These are phyloP conservation scores for Brassica rapa DNA, from an alignment of 345 rosid species.

Conservation along the genomic window DNA sequence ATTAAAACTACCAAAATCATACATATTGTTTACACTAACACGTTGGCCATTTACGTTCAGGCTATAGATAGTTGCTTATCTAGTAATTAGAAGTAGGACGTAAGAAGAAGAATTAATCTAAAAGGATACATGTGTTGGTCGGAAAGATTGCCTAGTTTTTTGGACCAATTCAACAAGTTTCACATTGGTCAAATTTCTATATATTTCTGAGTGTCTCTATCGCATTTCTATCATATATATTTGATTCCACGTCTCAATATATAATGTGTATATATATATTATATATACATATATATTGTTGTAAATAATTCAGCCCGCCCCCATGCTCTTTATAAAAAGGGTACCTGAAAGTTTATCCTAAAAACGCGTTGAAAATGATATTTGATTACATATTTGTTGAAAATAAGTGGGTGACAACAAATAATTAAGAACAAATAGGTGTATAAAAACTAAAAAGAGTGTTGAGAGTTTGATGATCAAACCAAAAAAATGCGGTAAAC, in stretches of 20 bases:
- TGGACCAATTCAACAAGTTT: slow-evolving; percentile 5
- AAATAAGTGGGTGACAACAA: slow-evolving; percentile 1
- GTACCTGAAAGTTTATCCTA: not conserved
- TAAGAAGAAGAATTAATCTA: not conserved
- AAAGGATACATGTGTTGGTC: not conserved
- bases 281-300: not conserved
- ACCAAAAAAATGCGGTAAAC: not conserved
- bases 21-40: not conserved
- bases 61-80: not conserved
- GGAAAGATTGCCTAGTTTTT: not conserved
- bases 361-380: slow-evolving; percentile 16
- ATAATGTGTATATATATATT: not conserved
- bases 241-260: not conserved
- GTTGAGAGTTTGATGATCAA: slow-evolving; percentile 30
- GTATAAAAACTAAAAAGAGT: not conserved
- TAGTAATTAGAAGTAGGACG: not conserved
- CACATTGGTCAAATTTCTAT: slow-evolving; percentile 3
- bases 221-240: not conserved
- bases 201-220: not conserved
- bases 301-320: not conserved
- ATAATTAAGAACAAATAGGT: too few relatives aligned
- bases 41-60: not conserved
- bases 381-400: slow-evolving; percentile 20
- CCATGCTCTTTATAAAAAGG: not conserved
- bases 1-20: not conserved